Conservation (phyloP, 768 basidiomycete genomes). For the Russula virescens region DNA sequence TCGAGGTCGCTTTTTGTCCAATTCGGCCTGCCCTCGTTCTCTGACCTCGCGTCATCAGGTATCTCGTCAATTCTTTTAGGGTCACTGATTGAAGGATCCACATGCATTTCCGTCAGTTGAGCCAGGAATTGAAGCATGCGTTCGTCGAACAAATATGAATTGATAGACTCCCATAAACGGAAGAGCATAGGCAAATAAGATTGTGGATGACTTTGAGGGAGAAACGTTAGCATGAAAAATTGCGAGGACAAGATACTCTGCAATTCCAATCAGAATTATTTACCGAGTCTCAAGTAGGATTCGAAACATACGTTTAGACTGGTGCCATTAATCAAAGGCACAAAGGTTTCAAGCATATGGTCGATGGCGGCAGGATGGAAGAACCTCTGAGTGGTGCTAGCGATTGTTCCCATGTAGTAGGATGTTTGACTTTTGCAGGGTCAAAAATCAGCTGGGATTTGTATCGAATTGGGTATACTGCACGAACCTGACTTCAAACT, state of each 20-base stretch:
- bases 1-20: slow-evolving; percentile 45
- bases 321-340: slow-evolving; percentile 73
- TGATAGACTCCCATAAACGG: slow-evolving; percentile 82
- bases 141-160: slow-evolving; percentile 86
- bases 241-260: slow-evolving; percentile 76
- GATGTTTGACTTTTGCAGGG: slow-evolving; percentile 53
- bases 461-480: background rate
- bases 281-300: background rate
- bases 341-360: slow-evolving; percentile 83
- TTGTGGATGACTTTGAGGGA: slow-evolving; percentile 81
- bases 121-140: slow-evolving; percentile 82
- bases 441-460: slow-evolving; percentile 1
- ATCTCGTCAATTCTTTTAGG: slow-evolving; percentile 60
- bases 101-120: slow-evolving; percentile 71
- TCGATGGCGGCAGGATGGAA: slow-evolving; percentile 84
- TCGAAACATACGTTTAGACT: slow-evolving; percentile 55
- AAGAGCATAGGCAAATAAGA: slow-evolving; percentile 79
- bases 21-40: slow-evolving; percentile 53
- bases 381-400: slow-evolving; percentile 66
- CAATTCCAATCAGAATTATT: background rate
- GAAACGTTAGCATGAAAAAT: slow-evolving; percentile 79
- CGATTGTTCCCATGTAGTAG: slow-evolving; percentile 71
- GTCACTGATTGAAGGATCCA: slow-evolving; percentile 70
- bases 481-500: slow-evolving; percentile 73
- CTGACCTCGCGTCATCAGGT: slow-evolving; percentile 62